A percentile compares a stretch with the other conserved stretches of the same genome.
These are phyloP conservation scores for Canna indica DNA, from an alignment of 176 grass and related monocot genomes.

Conservation along the genomic window DNA sequence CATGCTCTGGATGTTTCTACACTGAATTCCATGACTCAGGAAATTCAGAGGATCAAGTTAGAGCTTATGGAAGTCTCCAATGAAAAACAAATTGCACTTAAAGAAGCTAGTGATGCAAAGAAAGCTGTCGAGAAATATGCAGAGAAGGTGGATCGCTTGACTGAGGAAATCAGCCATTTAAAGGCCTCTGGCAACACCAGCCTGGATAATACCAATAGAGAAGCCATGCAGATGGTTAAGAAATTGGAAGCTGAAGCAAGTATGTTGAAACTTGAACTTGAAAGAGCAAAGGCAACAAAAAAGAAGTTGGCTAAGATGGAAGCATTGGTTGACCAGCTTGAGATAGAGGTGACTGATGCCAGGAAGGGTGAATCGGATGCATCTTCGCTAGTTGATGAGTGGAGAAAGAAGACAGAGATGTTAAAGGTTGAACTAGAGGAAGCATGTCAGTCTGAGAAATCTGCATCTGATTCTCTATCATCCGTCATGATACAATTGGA, in stretches of 20 bases:
- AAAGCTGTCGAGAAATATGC: slow-evolving; percentile 54
- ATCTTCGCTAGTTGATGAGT: slow-evolving; percentile 46
- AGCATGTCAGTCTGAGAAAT: slow-evolving; percentile 47
- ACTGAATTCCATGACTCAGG: slow-evolving; percentile 45
- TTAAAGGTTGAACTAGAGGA: slow-evolving; percentile 57
- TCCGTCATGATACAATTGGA: slow-evolving; percentile 39
- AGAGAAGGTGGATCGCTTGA: slow-evolving; percentile 74
- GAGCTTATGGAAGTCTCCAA: slow-evolving; percentile 46
- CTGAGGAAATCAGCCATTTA: slow-evolving; percentile 35
- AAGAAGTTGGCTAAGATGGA: slow-evolving; percentile 46
- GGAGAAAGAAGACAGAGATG: slow-evolving; percentile 47
- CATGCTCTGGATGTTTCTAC: slow-evolving; percentile 39
- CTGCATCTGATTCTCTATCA: slow-evolving; percentile 46
- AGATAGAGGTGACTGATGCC: slow-evolving; percentile 44
- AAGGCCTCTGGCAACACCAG: slow-evolving; percentile 57
- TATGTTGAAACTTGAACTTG: slow-evolving; percentile 46
- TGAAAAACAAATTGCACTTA: slow-evolving; percentile 48
- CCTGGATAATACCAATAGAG: slow-evolving; percentile 41
- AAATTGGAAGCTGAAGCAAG: slow-evolving; percentile 52
- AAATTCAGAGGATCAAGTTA: slow-evolving; percentile 47
- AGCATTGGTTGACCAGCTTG: slow-evolving; percentile 36
- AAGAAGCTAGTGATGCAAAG: slow-evolving; percentile 63
- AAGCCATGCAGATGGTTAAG: slow-evolving; percentile 39
- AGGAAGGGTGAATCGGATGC: slow-evolving; percentile 48
- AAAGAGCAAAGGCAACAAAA: slow-evolving; percentile 43